Percentiles rank a stretch among this genome's conserved stretches.
These are phyloP conservation scores for Fomitopsis pulvina DNA, from an alignment of 768 basidiomycete genomes.

Conservation along the genomic window DNA sequence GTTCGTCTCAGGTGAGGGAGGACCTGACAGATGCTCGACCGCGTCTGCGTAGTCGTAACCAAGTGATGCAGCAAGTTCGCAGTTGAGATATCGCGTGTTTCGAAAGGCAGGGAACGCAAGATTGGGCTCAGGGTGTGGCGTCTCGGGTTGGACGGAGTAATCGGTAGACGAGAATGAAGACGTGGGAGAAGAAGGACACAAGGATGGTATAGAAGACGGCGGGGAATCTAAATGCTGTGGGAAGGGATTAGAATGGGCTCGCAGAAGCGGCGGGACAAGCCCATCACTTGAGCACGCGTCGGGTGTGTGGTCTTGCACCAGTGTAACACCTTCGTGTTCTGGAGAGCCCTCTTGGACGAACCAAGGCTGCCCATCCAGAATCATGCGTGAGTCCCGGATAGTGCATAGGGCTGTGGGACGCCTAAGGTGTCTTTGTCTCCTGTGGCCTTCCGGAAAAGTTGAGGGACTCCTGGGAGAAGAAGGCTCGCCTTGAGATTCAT, in stretches of 20 bases:
- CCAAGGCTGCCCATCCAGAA: conserved; percentile 7
- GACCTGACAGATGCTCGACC: conserved; percentile 10
- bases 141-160: neutral
- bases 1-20: conserved; percentile 5
- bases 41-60: conserved; percentile 20
- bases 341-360: neutral
- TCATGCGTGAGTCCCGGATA: conserved; percentile 19
- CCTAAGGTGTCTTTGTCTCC: conserved; percentile 9
- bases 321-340: neutral
- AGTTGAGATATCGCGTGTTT: conserved; percentile 11
- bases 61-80: conserved; percentile 15
- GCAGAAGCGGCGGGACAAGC: neutral
- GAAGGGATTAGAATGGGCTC: neutral
- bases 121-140: conserved; percentile 3
- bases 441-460: conserved; percentile 9
- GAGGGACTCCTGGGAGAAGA: conserved; percentile 5
- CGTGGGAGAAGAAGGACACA: conserved; percentile 1
- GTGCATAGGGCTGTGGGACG: conserved; percentile 17
- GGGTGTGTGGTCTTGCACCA: neutral
- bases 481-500: conserved; percentile 18
- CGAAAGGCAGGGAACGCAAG: conserved; percentile 6
- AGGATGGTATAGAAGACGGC: neutral
- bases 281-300: neutral
- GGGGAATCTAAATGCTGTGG: neutral
- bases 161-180: neutral